Conservation (phyloP, 805 yeast genomes). For the Cyberlindnera nakhonratchasimensis region DNA sequence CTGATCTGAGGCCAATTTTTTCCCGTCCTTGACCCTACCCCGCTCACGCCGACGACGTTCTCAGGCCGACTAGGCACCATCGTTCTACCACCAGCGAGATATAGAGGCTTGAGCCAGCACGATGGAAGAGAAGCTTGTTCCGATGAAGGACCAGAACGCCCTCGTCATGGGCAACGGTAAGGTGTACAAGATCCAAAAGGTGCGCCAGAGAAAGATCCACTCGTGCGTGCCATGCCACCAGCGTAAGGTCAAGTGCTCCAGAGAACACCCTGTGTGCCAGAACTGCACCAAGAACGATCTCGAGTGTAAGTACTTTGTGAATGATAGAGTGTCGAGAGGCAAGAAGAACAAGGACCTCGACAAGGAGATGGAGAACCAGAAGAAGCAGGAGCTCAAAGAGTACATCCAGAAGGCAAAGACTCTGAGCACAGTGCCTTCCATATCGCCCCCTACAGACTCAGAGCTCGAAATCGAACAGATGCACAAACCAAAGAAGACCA, state of each 20-base stretch:
- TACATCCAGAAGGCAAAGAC: conserved; percentile 26
- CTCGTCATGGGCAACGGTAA: conserved; percentile 46
- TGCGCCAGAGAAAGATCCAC: conserved; percentile 56
- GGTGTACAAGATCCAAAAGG: conserved; percentile 56
- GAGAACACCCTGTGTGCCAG: conserved; percentile 49
- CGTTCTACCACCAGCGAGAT: too few relatives aligned
- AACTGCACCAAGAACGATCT: conserved; percentile 45
- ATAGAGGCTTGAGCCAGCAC: background rate
- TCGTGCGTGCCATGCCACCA: conserved; percentile 58
- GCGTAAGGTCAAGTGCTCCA: conserved; percentile 53
- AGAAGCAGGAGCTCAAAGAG: conserved; percentile 25
- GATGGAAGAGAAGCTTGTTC: conserved; percentile 26
- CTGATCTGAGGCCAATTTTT: too few relatives aligned
- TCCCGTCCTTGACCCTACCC: too few relatives aligned
- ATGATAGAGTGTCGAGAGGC: conserved; percentile 46
- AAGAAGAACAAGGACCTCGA: conserved; percentile 27
- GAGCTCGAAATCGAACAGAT: conserved; percentile 4
- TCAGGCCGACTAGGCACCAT: too few relatives aligned
- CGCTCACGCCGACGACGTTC: too few relatives aligned
- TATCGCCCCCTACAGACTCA: conserved; percentile 13
- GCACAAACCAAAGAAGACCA: background rate
- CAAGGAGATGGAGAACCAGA: conserved; percentile 21
- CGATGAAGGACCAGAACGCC: conserved; percentile 34
- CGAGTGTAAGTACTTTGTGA: conserved; percentile 54
- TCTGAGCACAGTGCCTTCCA: conserved; percentile 9